Base-by-base conservation (phyloP, 495 filamentous ascomycete genomes). In the Haplographium delicatum region DNA sequence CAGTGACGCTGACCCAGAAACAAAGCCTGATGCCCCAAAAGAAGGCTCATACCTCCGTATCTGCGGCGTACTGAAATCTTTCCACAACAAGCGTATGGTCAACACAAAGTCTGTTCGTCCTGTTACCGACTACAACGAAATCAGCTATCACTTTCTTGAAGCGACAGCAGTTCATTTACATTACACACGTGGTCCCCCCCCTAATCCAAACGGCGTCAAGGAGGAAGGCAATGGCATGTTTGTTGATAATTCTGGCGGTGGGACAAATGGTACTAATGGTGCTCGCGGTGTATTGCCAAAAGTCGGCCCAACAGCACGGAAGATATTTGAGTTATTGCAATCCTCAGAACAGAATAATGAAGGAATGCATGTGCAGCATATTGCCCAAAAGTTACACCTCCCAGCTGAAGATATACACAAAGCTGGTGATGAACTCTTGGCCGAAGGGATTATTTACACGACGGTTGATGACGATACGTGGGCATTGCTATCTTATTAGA, bases 381-480 rank as follows among this genome's bases (percentile, higher is more conserved):
- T 98, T 62, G 80, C 84, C 3, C 65, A 72, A 16, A 74, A 75
- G 53, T 68, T 84, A 44, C 68, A 74, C 5, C 64, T 94, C 69
- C 71, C 80, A 2, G 63, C 79, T 23, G 70, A 72, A 22, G 88
- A 95, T 39, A 85, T 95, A 16, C 61, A 77, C 41, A 78, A 74
- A 39, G 94, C 84, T 27, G 82, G 83, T 7, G 85, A 93, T 50
- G 90, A 96, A 67, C 62, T 97, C 62, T 57, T 91, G 33, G 70
- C 63, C 5, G 62, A 79, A 19, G 88, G 89, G 39, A 57, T 88
- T 60, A 86, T 94, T 43, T 98, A 89, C 67, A 89, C 90, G 43
- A 98, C 94, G 9, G 71, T 91, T 22, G 90, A 97, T 70, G 93
- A 98, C 51, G 74, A 78, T 65, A 90, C 86, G 0, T 90, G 83